Base-by-base conservation (phyloP, 257 asterid genomes). In the Plantago elongata region DNA sequence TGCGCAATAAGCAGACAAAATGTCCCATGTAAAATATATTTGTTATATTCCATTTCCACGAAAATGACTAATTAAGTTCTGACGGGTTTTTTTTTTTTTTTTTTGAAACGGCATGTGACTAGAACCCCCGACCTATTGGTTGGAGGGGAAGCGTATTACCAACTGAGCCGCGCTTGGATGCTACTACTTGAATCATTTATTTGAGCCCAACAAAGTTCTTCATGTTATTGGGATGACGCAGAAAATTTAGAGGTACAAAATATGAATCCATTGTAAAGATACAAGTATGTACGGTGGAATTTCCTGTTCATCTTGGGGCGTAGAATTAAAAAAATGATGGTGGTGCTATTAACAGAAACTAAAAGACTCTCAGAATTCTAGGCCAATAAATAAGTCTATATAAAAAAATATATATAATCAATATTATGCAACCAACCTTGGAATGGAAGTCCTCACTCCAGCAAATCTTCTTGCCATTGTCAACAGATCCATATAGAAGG, bases 401-500 rank as follows among this genome's bases (percentile, higher is more conserved):
- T 22, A 22, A 22, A 22, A 22, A 22, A 22, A 22, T 22, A 22
- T n/a, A n/a, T n/a, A 22, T 22, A 22, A 22, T 22, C 27, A 22
- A 42, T 49, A 54, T 52, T 51, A 60, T 22, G 61, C 29, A 12
- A 46, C 68, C 13, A 76, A 90, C 98, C 98, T 90, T 90, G 43
- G 96, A 69, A 79, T 90, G 96, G 61, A 90, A 90, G 68, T 84
- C 94, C 58, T 88, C 94, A 57, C 74, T 83, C 98, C 98, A 85
- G 82, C 89, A 80, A 68, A 90, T 82, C 82, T 85, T 90, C 89
- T 88, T 85, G 76, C 98, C 98, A 57, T 85, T 90, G 77, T 90
- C 98, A 74, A 90, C 96, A 67, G 98, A 90, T 60, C 98, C 98
- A 64, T 90, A 90, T 60, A 88, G 66, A 72, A 90, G 96, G 60